phyloP scores from a whole-genome alignment of 1,284 basidiomycete genomes.

The Cryptococcus sp. region DNA sequence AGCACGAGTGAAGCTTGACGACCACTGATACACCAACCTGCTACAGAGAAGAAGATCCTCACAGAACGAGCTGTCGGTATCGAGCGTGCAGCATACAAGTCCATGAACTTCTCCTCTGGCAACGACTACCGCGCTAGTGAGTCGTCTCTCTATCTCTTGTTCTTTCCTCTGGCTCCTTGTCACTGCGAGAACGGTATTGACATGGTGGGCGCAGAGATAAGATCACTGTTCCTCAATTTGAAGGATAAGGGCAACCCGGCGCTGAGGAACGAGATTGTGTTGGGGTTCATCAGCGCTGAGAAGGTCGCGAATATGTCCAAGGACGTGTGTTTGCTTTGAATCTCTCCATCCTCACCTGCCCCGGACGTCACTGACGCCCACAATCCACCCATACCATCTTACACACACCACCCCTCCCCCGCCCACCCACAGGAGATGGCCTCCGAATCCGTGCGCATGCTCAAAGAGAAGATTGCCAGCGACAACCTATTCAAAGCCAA shows the following conservation, averaged over 20 bases:
- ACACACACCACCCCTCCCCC: background rate
- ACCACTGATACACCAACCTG: background rate
- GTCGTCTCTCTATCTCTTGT: slow-evolving; percentile 13
- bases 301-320: slow-evolving; percentile 78
- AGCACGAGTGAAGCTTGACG: no score
- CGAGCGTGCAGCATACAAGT: slow-evolving; percentile 49
- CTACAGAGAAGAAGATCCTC: slow-evolving; percentile 46
- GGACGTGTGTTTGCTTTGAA: slow-evolving; percentile 62
- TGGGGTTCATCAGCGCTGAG: slow-evolving; percentile 68
- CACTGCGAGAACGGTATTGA: background rate
- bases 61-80: slow-evolving; percentile 50
- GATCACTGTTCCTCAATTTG: slow-evolving; percentile 85
- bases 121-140: slow-evolving; percentile 50
- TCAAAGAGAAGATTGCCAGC: slow-evolving; percentile 75
- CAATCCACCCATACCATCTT: no score
- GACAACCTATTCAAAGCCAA: slow-evolving; percentile 90
- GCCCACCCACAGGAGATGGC: slow-evolving; percentile 75
- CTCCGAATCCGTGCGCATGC: slow-evolving; percentile 80
- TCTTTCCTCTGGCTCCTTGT: background rate
- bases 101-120: slow-evolving; percentile 40
- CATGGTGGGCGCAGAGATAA: slow-evolving; percentile 63
- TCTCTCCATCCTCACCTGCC: no score
- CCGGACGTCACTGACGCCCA: no score
- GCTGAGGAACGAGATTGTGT: slow-evolving; percentile 76
- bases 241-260: slow-evolving; percentile 94